phyloP scores from a whole-genome alignment of 768 basidiomycete species.

The Termitomyces sp. region DNA sequence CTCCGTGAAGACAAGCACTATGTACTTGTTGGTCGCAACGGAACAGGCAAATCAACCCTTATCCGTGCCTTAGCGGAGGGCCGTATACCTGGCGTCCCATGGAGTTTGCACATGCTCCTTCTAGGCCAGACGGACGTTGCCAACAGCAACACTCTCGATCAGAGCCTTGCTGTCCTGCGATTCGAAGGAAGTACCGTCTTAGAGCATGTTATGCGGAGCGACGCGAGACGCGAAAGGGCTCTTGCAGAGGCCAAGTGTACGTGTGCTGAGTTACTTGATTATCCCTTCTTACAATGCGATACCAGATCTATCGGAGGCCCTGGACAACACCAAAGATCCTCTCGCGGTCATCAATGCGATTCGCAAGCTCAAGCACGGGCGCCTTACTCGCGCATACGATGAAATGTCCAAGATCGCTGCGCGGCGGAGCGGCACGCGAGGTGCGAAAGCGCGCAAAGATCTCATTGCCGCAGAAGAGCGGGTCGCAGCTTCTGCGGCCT shows the following conservation, averaged over 20 bases:
- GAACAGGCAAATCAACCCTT: constrained; percentile 46
- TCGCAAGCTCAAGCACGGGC: constrained; percentile 22
- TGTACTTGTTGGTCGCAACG: constrained; percentile 52
- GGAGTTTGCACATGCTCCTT: constrained; percentile 35
- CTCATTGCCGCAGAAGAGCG: constrained; percentile 39
- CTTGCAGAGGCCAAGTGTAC: constrained; percentile 22
- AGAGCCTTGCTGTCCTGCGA: constrained; percentile 10
- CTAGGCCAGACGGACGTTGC: constrained; percentile 33
- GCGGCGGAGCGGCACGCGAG: constrained; percentile 49
- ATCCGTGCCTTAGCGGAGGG: constrained; percentile 36
- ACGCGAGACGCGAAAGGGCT: constrained; percentile 28
- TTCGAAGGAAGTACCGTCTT: constrained; percentile 19
- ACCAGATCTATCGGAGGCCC: constrained; percentile 13
- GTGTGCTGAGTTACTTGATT: constrained; percentile 10
- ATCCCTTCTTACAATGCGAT: neutral
- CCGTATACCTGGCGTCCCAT: constrained; percentile 41
- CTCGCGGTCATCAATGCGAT: constrained; percentile 16
- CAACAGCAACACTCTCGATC: constrained; percentile 15
- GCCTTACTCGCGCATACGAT: constrained; percentile 22
- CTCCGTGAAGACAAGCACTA: constrained; percentile 45
- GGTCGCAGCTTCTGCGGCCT: constrained; percentile 24
- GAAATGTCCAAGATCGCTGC: constrained; percentile 41
- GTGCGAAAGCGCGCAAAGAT: constrained; percentile 49
- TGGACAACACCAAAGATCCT: constrained; percentile 23
- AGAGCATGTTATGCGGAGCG: constrained; percentile 39